phyloP scores from a whole-genome alignment of 2,329 filamentous ascomycete species.

The Ophiocordyceps robertsii region DNA sequence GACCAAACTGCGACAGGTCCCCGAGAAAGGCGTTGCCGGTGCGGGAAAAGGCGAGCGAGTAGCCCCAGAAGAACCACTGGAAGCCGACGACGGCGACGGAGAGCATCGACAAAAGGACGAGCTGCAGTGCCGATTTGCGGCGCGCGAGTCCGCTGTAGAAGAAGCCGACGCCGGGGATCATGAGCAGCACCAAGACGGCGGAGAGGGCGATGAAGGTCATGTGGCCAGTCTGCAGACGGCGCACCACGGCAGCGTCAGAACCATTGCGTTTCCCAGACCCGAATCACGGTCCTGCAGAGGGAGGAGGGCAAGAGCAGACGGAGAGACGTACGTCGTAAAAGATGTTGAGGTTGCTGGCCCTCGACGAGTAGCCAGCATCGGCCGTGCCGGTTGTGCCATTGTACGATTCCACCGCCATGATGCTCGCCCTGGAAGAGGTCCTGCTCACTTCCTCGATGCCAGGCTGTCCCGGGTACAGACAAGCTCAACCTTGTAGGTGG shows the following conservation, averaged over 20 bases:
- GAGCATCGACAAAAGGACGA: slow-evolving; percentile 78
- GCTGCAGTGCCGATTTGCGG: slow-evolving; percentile 74
- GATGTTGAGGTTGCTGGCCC: slow-evolving; percentile 61
- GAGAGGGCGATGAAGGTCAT: slow-evolving; percentile 69
- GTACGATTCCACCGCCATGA: slow-evolving; percentile 27
- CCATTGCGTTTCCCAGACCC: too few species aligned
- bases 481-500: not conserved
- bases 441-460: not conserved
- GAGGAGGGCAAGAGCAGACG: not conserved
- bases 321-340: slow-evolving; percentile 57
- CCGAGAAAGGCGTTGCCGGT: slow-evolving; percentile 67
- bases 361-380: slow-evolving; percentile 35
- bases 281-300: too few species aligned
- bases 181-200: slow-evolving; percentile 71
- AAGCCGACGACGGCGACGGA: slow-evolving; percentile 68
- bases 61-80: slow-evolving; percentile 96
- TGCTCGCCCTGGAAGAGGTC: not conserved
- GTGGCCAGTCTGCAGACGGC: slow-evolving; percentile 50
- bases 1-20: slow-evolving; percentile 67
- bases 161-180: slow-evolving; percentile 89
- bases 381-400: slow-evolving; percentile 36
- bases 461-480: not conserved
- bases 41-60: slow-evolving; percentile 74
- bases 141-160: slow-evolving; percentile 88
- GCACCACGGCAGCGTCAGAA: not conserved